Percentiles rank a stretch among this genome's conserved stretches.
Evolutionary conservation across 2,329 filamentous ascomycete species (phyloP).

Genomic region (Curvularia verruculosa): DNA sequence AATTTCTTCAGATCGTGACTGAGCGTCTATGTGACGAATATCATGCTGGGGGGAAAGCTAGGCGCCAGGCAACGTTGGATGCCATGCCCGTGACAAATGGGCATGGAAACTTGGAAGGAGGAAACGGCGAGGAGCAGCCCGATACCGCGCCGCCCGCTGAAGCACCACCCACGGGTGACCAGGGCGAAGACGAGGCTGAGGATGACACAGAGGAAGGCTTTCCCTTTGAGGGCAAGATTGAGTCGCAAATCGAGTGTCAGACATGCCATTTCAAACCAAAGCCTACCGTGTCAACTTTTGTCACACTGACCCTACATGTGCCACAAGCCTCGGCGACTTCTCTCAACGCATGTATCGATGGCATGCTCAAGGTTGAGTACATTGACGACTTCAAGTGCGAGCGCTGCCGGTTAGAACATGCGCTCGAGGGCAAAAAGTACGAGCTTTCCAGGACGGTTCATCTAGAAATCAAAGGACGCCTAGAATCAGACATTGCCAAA

Average conservation of each 20-base stretch:
- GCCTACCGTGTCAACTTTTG: constrained; percentile 82
- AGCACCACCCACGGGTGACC: constrained; percentile 33
- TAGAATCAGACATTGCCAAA: constrained; percentile 66
- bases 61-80: constrained; percentile 59
- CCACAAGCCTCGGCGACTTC: constrained; percentile 80
- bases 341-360: constrained; percentile 87
- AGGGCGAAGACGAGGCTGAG: constrained; percentile 41
- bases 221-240: constrained; percentile 87
- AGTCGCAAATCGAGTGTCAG: constrained; percentile 94
- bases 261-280: constrained; percentile 89
- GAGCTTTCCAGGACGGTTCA: constrained; percentile 58
- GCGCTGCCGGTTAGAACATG: constrained; percentile 84
- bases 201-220: constrained; percentile 66
- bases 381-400: constrained; percentile 98
- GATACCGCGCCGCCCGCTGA: constrained; percentile 23
- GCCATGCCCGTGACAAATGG: constrained; percentile 27
- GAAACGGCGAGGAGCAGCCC: constrained; percentile 37
- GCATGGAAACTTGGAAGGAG: constrained; percentile 26
- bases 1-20: constrained; percentile 92
- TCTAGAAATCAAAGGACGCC: constrained; percentile 51
- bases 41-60: constrained; percentile 78
- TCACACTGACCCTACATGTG: constrained; percentile 89
- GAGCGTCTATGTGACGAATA: constrained; percentile 95
- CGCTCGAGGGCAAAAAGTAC: constrained; percentile 66
- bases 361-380: constrained; percentile 90